Conservation (phyloP, 257 asterid species). For the Leonotis leonurus region DNA sequence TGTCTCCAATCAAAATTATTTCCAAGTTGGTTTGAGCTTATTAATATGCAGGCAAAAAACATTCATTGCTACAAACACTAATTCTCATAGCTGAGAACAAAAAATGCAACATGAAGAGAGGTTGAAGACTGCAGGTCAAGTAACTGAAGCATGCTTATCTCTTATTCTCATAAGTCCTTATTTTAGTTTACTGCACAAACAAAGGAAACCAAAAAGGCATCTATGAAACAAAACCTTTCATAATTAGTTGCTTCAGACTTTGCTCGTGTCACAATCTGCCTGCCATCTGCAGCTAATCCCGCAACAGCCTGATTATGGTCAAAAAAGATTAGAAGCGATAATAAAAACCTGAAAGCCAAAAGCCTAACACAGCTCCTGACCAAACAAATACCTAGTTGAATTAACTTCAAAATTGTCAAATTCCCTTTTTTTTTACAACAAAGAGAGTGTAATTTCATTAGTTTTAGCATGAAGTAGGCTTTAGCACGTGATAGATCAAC, state of each 20-base stretch:
- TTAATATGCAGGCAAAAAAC: neutral
- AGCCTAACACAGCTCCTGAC: neutral
- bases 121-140: neutral
- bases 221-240: constrained; percentile 38
- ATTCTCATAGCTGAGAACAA: neutral
- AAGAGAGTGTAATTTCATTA: neutral
- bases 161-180: neutral
- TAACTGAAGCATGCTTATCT: neutral
- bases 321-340: constrained; percentile 22
- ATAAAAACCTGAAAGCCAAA: neutral
- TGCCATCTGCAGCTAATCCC: constrained; percentile 82
- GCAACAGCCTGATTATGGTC: constrained; percentile 55
- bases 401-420: neutral
- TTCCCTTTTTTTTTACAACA: neutral
- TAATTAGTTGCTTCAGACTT: constrained; percentile 69
- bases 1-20: neutral
- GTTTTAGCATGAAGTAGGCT: neutral
- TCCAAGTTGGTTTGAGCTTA: neutral
- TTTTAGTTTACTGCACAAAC: constrained; percentile 40
- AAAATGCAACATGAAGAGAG: neutral
- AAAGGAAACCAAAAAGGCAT: neutral
- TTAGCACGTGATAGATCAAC: neutral
- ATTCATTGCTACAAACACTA: neutral
- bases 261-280: constrained; percentile 75
- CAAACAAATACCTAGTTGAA: neutral